Evolutionary conservation across 2,329 filamentous ascomycete species (phyloP).

Genomic region (Fusarium pseudograminearum): DNA sequence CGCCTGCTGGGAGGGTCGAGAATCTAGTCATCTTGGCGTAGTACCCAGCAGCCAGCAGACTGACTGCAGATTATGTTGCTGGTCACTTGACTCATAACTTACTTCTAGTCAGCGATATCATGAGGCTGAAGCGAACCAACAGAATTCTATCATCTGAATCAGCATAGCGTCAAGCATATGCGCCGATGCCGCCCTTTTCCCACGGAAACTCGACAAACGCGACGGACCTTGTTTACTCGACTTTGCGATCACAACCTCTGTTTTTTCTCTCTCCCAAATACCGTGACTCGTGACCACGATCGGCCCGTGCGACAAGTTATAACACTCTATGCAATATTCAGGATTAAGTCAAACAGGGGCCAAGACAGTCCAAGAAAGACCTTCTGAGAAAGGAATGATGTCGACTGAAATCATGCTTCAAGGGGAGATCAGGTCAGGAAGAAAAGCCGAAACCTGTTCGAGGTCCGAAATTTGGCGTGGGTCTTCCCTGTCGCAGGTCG

Average conservation of each 20-base stretch:
- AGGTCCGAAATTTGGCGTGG: constrained; percentile 42
- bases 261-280: background rate
- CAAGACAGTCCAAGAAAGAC: constrained; percentile 24
- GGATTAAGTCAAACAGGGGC: constrained; percentile 15
- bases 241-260: background rate
- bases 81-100: constrained; percentile 35
- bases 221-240: background rate
- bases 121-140: constrained; percentile 27
- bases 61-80: constrained; percentile 25
- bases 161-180: constrained; percentile 20
- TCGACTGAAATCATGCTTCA: constrained; percentile 29
- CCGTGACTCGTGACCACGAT: constrained; percentile 34
- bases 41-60: constrained; percentile 28
- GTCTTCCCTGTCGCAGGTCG: constrained; percentile 14
- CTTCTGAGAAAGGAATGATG: constrained; percentile 40
- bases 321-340: constrained; percentile 16
- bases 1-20: constrained; percentile 10
- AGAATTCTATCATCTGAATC: constrained; percentile 17
- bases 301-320: constrained; percentile 31
- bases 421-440: constrained; percentile 33
- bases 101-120: constrained; percentile 24
- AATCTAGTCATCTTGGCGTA: constrained; percentile 39
- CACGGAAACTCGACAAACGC: constrained; percentile 10
- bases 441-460: constrained; percentile 41
- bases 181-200: constrained; percentile 28